These are phyloP conservation scores for Curvularia spicifera DNA, from an alignment of 2,329 filamentous ascomycete genomes.

Conservation along the genomic window DNA sequence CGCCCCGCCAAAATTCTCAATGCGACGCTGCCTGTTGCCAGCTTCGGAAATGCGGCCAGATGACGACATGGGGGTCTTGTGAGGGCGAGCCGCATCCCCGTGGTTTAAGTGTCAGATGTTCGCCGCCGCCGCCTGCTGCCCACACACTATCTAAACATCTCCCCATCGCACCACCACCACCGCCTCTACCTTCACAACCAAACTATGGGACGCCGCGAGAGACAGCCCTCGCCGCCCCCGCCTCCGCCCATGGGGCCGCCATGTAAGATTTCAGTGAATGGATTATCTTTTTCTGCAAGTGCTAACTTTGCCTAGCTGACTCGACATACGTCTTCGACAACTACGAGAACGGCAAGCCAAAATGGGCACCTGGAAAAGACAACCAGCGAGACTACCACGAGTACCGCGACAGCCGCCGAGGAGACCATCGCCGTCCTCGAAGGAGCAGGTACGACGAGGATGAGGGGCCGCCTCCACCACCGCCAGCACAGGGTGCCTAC, in stretches of 20 bases:
- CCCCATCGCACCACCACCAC: conserved; percentile 2
- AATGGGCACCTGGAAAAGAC: conserved; percentile 33
- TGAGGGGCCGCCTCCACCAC: conserved; percentile 20
- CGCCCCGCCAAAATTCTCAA: conserved; percentile 18
- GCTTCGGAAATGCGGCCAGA: conserved; percentile 18
- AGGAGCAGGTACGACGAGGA: conserved; percentile 23
- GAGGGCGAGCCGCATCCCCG: conserved; percentile 8
- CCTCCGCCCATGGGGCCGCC: conserved; percentile 26
- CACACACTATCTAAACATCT: conserved; percentile 2
- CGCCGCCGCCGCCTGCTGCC: conserved; percentile 7
- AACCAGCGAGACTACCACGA: conserved; percentile 32
- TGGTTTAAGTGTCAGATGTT: conserved; percentile 24
- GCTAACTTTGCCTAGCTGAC: conserved; percentile 20
- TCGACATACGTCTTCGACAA: conserved; percentile 37
- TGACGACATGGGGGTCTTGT: conserved; percentile 26
- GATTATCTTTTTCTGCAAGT: background rate
- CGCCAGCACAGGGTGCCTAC: conserved; percentile 3
- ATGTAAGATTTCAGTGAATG: background rate
- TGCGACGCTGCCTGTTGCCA: conserved; percentile 12
- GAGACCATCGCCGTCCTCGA: conserved; percentile 26
- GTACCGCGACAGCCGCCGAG: conserved; percentile 30
- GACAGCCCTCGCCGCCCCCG: conserved; percentile 25
- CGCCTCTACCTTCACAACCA: background rate
- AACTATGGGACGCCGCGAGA: conserved; percentile 33
- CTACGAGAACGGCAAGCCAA: conserved; percentile 39